These are phyloP conservation scores for Ophiocordyceps polyrhachis-furcata DNA, from an alignment of 2,329 filamentous ascomycete species.

Conservation along the genomic window DNA sequence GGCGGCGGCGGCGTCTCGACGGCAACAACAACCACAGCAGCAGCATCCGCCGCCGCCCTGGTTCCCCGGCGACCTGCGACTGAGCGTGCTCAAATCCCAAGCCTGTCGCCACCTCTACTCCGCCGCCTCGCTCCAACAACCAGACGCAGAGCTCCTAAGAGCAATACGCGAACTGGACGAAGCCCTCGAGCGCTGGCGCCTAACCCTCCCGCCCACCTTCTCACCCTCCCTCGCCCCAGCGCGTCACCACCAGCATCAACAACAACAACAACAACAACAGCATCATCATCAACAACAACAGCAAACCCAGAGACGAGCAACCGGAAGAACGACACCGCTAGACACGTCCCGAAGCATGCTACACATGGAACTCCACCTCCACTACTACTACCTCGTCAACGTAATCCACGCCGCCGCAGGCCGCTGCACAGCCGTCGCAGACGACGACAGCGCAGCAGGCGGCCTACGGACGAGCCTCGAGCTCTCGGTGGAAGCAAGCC, in stretches of 20 bases:
- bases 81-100: slow-evolving; percentile 32
- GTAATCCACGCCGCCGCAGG: slow-evolving; percentile 36
- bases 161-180: slow-evolving; percentile 38
- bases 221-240: slow-evolving; percentile 25
- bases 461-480: slow-evolving; percentile 32
- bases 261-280: too few species aligned
- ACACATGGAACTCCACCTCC: slow-evolving; percentile 27
- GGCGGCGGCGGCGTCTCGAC: neutral
- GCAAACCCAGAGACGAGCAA: neutral
- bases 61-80: slow-evolving; percentile 25
- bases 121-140: slow-evolving; percentile 24
- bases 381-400: slow-evolving; percentile 36
- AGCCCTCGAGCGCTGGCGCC: slow-evolving; percentile 34
- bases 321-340: slow-evolving; percentile 7
- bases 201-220: slow-evolving; percentile 23
- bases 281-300: neutral
- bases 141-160: slow-evolving; percentile 32
- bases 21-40: neutral
- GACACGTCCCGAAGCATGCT: slow-evolving; percentile 22
- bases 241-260: slow-evolving; percentile 5
- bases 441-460: slow-evolving; percentile 6
- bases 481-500: slow-evolving; percentile 34
- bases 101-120: slow-evolving; percentile 30
- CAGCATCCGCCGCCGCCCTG: slow-evolving; percentile 9
- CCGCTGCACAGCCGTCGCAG: slow-evolving; percentile 22